Base-by-base conservation (phyloP, 768 basidiomycete genomes). In the Russula earlei region DNA sequence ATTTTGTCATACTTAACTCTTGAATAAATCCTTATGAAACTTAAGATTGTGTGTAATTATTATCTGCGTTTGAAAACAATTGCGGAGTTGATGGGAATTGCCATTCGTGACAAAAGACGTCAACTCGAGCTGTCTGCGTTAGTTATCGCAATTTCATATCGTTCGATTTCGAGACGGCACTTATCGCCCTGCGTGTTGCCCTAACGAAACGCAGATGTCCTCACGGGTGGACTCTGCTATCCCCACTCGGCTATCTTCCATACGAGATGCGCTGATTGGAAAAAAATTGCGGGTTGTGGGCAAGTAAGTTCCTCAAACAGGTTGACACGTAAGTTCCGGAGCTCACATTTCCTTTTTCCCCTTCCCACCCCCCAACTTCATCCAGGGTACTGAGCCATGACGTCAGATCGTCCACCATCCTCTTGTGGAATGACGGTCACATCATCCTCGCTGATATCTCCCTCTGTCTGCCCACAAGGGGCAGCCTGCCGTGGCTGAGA, bases 241-340 rank as follows among this genome's bases (percentile, higher is more conserved):
- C 41, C 57, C 57, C 43, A 58, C 52, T 38, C 57, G 57, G 52
- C 36, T 58, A 10, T 54, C 52, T 14, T 58, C 57, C 10, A 54
- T 58, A 43, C 43, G 55, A n/a, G 42, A 56, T 6, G 59, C 50
- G 25, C 52, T 61, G 40, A 54, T 62, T 44, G 55, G 55, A 27
- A 61, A 58, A 42, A 62, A 62, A 36, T n/a, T 62, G 17, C 62
- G 62, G 34, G 54, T 62, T 22, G 54, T 54, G 37, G 62, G 62
- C 42, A 61, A 54, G 62, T 62, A 53, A 38, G 59, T 55, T 43
- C 44, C 37, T 12, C n/a, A 34, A 36, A 40, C 29, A 5, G 50
- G 50, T 17, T 19, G 12, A 29, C 31, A 29, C 22, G 33, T 38
- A 25, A n/a, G 8, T 19, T 52, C 31, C 20, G 40, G 27, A 27